Evolutionary conservation across 441 rosid genomes (phyloP), one percentile per base, ranked within the genome.

Genomic region (Hura crepitans): DNA sequence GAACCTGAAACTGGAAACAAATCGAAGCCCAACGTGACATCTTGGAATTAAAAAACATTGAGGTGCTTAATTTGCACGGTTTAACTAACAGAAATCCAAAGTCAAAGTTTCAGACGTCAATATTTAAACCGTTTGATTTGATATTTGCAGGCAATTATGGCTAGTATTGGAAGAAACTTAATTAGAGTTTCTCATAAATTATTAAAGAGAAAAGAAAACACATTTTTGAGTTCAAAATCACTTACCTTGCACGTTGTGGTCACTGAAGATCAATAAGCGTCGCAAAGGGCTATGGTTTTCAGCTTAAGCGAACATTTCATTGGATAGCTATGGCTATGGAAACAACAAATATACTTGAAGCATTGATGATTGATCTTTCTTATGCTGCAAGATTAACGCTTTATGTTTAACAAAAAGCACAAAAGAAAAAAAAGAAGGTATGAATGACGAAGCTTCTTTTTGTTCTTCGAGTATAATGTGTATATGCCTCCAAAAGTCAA

Each of bases 61-160:
- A 42, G 14, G 46, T 10, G 46, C 46, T 42, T 42, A 42, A 42
- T 42, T 42, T 42, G 46, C 46, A 42, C 14, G 46, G 46, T 42
- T 42, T 9, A 20, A 10, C 9, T 11, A 3, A 35, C 18, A 20
- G 47, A 60, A 57, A 20, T 35, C 2, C 15, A 60, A 60, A 35
- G 69, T 49, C 69, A 65, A 65, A 65, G 43, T n/a, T 30, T 65
- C 14, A 45, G 53, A 62, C 49, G 30, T 62, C 11, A 39, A 62
- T 31, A 61, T n/a, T 20, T n/a, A 61, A 20, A 39, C 46, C 47
- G 39, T 25, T 61, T 7, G 17, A 12, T 58, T 58, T n/a, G 62
- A 12, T 20, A 10, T 6, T 37, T 33, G 64, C 25, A 31, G 64
- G 39, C 1, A 49, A 27, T 46, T n/a, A n/a, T 55, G 59, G 28